Evolutionary conservation across 1,284 basidiomycete species (phyloP).

Genomic region (Wallemia ichthyophaga): DNA sequence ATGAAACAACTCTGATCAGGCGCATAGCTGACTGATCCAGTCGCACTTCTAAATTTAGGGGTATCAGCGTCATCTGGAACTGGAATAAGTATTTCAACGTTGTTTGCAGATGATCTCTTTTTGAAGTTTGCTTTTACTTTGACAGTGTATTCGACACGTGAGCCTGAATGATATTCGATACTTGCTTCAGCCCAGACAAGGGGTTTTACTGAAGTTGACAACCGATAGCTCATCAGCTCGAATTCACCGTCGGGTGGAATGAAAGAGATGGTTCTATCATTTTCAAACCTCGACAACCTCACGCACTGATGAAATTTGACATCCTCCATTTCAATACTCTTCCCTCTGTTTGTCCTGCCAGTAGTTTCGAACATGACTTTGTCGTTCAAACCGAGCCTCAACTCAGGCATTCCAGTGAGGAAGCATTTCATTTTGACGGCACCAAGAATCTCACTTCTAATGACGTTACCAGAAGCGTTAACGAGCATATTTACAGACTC

Average conservation of each 20-base stretch:
- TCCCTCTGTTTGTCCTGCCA: slow-evolving; percentile 74
- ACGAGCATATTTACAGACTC: slow-evolving; percentile 92
- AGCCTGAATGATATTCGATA: slow-evolving; percentile 78
- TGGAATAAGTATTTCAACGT: slow-evolving; percentile 91
- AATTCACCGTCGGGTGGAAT: slow-evolving; percentile 98
- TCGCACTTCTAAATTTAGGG: slow-evolving; percentile 77
- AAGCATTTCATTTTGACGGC: slow-evolving; percentile 99
- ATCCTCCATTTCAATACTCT: slow-evolving; percentile 98
- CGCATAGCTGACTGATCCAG: slow-evolving; percentile 72
- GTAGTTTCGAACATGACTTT: slow-evolving; percentile 99
- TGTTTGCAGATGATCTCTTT: slow-evolving; percentile 79
- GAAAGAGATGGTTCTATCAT: slow-evolving; percentile 94
- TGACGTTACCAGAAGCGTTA: slow-evolving; percentile 86
- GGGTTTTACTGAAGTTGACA: slow-evolving; percentile 88
- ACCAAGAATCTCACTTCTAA: slow-evolving; percentile 86
- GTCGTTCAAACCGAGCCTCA: slow-evolving; percentile 83
- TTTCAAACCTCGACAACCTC: slow-evolving; percentile 93
- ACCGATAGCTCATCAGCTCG: slow-evolving; percentile 87
- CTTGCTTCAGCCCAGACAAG: slow-evolving; percentile 93
- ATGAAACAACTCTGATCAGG: slow-evolving; percentile 88
- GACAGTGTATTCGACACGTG: slow-evolving; percentile 88
- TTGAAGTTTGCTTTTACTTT: slow-evolving; percentile 98
- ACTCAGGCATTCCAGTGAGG: slow-evolving; percentile 91
- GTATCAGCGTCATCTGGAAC: slow-evolving; percentile 96
- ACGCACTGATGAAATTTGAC: slow-evolving; percentile 99